phyloP scores from a whole-genome alignment of 768 basidiomycete genomes.

The Termitomyces sp. region DNA sequence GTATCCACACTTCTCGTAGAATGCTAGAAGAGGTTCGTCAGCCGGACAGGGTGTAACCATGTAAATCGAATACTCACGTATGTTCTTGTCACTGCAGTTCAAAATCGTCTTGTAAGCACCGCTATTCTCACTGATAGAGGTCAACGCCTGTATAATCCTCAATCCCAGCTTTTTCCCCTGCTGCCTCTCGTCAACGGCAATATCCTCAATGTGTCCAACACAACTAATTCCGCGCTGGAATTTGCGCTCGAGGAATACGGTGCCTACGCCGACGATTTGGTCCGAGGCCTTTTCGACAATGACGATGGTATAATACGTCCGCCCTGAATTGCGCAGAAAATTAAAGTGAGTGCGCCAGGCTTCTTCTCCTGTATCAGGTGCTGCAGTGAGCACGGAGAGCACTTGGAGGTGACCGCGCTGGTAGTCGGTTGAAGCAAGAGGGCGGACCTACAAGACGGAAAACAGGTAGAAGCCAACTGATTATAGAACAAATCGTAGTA shows the following conservation, averaged over 20 bases:
- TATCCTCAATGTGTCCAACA: slow-evolving; percentile 97
- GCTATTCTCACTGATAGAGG: slow-evolving; percentile 69
- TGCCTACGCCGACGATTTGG: slow-evolving; percentile 78
- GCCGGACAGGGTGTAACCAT: background rate
- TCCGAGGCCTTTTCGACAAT: slow-evolving; percentile 72
- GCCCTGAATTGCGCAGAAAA: slow-evolving; percentile 42
- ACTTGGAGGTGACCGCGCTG: slow-evolving; percentile 74
- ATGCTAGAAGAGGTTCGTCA: slow-evolving; percentile 45
- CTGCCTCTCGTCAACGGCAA: slow-evolving; percentile 84
- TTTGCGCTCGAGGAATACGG: slow-evolving; percentile 89
- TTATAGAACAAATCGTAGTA: background rate
- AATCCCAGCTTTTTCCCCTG: slow-evolving; percentile 92
- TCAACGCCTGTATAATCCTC: slow-evolving; percentile 82
- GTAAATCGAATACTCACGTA: slow-evolving; percentile 56
- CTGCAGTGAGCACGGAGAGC: slow-evolving; percentile 70
- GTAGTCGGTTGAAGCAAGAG: slow-evolving; percentile 85
- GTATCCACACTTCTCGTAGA: slow-evolving; percentile 97
- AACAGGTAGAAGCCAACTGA: background rate
- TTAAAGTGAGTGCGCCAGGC: slow-evolving; percentile 71
- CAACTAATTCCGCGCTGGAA: slow-evolving; percentile 82
- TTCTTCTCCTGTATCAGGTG: slow-evolving; percentile 56
- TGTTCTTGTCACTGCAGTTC: slow-evolving; percentile 88
- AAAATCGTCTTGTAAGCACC: slow-evolving; percentile 97
- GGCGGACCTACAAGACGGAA: slow-evolving; percentile 61
- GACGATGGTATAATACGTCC: slow-evolving; percentile 82